Conservation (phyloP, 2,329 filamentous ascomycete genomes). For the Aschersonia sp. region DNA sequence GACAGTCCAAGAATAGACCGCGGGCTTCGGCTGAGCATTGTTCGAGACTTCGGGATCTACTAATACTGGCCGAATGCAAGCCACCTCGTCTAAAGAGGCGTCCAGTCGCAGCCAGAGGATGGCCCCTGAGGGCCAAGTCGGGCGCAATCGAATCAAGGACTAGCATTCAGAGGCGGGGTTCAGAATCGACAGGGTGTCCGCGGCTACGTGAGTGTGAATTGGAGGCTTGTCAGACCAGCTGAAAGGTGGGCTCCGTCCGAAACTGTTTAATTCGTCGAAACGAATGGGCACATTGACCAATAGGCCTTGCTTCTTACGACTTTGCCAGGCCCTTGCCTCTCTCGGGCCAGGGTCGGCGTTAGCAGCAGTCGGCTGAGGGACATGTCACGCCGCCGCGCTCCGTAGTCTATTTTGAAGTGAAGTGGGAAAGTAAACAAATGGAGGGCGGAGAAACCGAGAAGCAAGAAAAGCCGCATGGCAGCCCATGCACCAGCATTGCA, state of each 20-base stretch:
- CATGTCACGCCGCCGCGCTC: background rate
- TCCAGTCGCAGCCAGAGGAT: background rate
- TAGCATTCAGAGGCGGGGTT: background rate
- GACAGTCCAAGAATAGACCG: background rate
- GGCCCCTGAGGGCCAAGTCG: background rate
- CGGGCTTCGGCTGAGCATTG: too few relatives aligned
- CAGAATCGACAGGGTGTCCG: background rate
- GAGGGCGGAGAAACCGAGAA: background rate
- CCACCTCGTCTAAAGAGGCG: background rate
- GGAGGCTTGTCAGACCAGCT: background rate
- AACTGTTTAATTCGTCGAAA: background rate
- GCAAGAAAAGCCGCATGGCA: background rate
- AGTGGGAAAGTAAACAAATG: constrained; percentile 2
- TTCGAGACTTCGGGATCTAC: too few relatives aligned
- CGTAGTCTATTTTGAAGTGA: background rate
- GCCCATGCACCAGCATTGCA: background rate
- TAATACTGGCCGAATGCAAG: too few relatives aligned
- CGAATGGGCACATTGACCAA: background rate
- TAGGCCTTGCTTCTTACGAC: background rate
- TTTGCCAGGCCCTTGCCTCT: background rate
- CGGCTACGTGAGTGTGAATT: background rate
- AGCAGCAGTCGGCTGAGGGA: background rate
- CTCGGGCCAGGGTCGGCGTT: background rate
- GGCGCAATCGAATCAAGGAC: background rate
- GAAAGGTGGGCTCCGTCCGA: background rate